phyloP scores from a whole-genome alignment of 2,329 filamentous ascomycete species.

The Calonectria pauciramosa region DNA sequence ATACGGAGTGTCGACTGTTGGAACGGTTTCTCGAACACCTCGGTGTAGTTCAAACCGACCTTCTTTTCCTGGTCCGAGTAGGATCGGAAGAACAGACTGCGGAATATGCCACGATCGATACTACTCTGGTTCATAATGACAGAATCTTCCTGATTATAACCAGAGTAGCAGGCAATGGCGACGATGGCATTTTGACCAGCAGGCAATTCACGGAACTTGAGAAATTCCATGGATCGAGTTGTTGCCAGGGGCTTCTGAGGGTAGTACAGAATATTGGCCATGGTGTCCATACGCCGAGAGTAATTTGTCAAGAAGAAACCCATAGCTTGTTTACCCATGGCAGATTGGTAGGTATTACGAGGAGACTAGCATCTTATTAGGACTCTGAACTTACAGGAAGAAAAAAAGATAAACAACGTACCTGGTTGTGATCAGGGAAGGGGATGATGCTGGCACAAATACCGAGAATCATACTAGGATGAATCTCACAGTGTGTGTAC shows the following conservation, averaged over 20 bases:
- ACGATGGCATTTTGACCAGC: constrained; percentile 99
- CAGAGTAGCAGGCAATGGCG: constrained; percentile 96
- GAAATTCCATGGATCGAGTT: constrained; percentile 97
- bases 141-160: constrained; percentile 99
- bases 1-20: constrained; percentile 89
- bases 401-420: constrained; percentile 52
- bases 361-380: constrained; percentile 75
- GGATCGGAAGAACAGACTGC: constrained; percentile 96
- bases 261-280: constrained; percentile 99
- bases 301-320: constrained; percentile 99
- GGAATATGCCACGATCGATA: constrained; percentile 96
- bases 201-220: constrained; percentile 97
- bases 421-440: constrained; percentile 98
- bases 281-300: constrained; percentile 97
- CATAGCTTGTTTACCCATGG: constrained; percentile 99
- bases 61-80: constrained; percentile 98
- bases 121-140: constrained; percentile 99
- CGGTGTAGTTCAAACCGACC: constrained; percentile 91
- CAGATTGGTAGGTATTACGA: constrained; percentile 98
- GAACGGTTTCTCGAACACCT: constrained; percentile 96
- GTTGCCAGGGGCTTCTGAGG: constrained; percentile 97
- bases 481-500: constrained; percentile 99
- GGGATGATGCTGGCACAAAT: constrained; percentile 99
- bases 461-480: constrained; percentile 98
- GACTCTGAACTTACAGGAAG: neutral